Conservation (phyloP, 192 early-diverging fungal genomes). For the Rhizophlyctis rosea region DNA sequence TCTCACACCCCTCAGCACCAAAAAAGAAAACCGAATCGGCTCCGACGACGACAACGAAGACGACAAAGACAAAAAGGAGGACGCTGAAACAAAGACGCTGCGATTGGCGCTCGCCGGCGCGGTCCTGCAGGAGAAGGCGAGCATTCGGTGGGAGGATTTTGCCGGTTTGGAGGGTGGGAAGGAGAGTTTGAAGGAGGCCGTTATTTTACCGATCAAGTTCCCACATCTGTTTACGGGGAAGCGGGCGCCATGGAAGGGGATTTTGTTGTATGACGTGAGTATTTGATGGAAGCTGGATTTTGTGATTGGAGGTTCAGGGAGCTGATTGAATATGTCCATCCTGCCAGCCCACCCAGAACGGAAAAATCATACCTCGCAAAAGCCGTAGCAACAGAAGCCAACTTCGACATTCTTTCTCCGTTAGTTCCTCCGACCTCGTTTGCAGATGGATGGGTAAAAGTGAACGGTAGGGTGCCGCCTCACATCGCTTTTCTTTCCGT, state of each 20-base stretch:
- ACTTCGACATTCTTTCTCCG: conserved; percentile 94
- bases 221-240: conserved; percentile 96
- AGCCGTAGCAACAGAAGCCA: conserved; percentile 96
- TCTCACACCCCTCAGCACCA: background rate
- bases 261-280: conserved; percentile 84
- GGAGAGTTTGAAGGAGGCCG: conserved; percentile 96
- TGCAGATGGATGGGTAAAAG: conserved; percentile 99
- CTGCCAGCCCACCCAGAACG: conserved; percentile 83
- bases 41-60: conserved; percentile 52
- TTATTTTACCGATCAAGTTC: conserved; percentile 96
- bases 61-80: conserved; percentile 55
- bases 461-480: conserved; percentile 68
- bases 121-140: conserved; percentile 93
- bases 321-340: background rate
- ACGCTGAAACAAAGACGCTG: conserved; percentile 80
- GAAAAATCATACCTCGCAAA: conserved; percentile 97
- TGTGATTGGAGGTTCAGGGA: background rate
- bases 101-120: conserved; percentile 59
- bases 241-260: conserved; percentile 94
- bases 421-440: conserved; percentile 97
- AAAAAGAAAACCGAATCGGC: conserved; percentile 30
- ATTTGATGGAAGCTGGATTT: background rate
- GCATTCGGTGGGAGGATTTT: conserved; percentile 95
- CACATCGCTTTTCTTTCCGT: too few species aligned
- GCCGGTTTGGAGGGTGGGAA: conserved; percentile 95